These are phyloP conservation scores for Vachellia collinsii DNA, from an alignment of 306 rosid genomes.

Conservation along the genomic window DNA sequence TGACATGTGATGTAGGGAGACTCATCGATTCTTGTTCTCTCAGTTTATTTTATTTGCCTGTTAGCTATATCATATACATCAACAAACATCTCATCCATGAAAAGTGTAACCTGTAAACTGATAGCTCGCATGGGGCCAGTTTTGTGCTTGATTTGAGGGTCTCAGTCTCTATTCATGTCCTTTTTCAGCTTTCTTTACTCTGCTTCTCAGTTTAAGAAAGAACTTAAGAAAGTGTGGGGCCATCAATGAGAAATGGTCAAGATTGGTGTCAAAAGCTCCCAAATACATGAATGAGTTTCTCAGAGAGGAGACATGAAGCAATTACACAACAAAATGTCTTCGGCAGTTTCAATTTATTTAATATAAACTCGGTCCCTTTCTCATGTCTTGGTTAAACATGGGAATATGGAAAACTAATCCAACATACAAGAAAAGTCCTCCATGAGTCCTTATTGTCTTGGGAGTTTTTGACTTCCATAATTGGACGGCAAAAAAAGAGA, in stretches of 20 bases:
- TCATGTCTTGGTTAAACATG: background rate
- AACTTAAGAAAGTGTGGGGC: background rate
- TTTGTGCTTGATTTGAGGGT: background rate
- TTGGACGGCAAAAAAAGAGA: background rate
- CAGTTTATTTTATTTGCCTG: background rate
- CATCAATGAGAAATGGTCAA: slow-evolving; percentile 9
- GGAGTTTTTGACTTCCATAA: background rate
- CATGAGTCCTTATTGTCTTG: background rate
- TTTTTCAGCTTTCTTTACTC: background rate
- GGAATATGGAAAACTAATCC: background rate
- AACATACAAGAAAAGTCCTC: slow-evolving; percentile 23
- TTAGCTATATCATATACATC: background rate
- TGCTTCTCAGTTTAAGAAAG: background rate
- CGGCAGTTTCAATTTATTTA: background rate
- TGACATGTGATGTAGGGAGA: background rate
- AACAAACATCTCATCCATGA: background rate
- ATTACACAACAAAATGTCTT: slow-evolving; percentile 10
- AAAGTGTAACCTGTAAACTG: background rate
- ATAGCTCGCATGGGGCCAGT: background rate
- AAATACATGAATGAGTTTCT: background rate
- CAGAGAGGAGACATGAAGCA: slow-evolving; percentile 11
- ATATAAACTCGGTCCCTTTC: background rate
- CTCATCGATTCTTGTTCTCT: background rate
- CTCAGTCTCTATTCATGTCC: too few species aligned
- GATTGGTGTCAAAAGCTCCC: background rate